Conservation (phyloP, 257 asterid genomes). For the Solanum stenotomum region DNA sequence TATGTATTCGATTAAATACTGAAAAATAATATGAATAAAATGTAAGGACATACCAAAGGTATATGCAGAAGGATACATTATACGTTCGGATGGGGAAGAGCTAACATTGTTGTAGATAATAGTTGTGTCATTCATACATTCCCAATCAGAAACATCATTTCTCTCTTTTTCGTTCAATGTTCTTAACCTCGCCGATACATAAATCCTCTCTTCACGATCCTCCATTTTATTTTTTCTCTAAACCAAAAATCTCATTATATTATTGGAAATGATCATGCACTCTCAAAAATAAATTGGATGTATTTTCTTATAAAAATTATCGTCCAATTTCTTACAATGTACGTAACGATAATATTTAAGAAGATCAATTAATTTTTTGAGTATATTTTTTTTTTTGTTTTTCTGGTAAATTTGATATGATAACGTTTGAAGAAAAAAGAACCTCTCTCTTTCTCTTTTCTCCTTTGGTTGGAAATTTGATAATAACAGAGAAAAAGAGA, state of each 20-base stretch:
- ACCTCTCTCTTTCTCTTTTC: background rate
- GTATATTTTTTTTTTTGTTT: background rate
- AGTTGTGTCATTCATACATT: slow-evolving; percentile 69
- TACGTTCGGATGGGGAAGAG: slow-evolving; percentile 44
- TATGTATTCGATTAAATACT: background rate
- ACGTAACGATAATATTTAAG: background rate
- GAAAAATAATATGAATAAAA: background rate
- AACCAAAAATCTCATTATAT: background rate
- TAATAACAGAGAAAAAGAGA: background rate
- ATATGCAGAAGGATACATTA: slow-evolving; percentile 53
- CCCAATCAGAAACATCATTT: slow-evolving; percentile 54
- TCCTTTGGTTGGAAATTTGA: background rate
- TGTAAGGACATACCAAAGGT: slow-evolving; percentile 44
- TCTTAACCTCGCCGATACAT: slow-evolving; percentile 70
- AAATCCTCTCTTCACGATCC: slow-evolving; percentile 79
- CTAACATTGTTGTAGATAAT: slow-evolving; percentile 46
- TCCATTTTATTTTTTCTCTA: slow-evolving; percentile 8
- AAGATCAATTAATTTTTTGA: background rate
- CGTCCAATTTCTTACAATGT: background rate
- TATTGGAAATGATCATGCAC: background rate
- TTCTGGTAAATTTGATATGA: background rate
- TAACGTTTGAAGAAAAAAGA: background rate
- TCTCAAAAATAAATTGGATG: background rate
- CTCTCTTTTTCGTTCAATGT: slow-evolving; percentile 62
- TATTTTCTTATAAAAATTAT: background rate